Base-by-base conservation (phyloP, 2,329 filamentous ascomycete genomes). In the Trichoderma oligosporum region DNA sequence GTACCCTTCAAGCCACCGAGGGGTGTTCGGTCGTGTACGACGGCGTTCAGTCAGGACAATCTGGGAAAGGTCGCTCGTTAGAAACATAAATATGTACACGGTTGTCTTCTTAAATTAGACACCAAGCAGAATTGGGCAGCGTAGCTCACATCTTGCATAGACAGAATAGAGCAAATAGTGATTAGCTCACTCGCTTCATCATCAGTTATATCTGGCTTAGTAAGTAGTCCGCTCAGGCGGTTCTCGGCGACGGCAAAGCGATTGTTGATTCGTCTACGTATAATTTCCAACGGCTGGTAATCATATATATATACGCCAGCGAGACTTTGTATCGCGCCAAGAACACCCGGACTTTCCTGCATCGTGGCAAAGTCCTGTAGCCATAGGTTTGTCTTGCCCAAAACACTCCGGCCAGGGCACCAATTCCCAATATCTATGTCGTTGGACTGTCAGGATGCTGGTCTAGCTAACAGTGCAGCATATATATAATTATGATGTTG, bases 251-350 rank as follows among this genome's bases (percentile, higher is more conserved):
- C 52, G 9, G 44, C 38, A 56, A 73, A 74, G 18, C 66, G 65
- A 9, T 67, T 54, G 41, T 74, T 74, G 51, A 74, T 69, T 11
- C 68, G 65, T 8, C 61, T 61, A 14, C 67, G 65, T 11, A 75
- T 62, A 4, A 59, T 59, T 7, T 71, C 66, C 25, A 67, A 62
- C 1, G 72, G 72, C 14, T 69, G 56, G 31, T 75, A 76, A 56
- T 76, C 73, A 56, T 74, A 73, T 5, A 76, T 71, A 27, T 76
- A 76, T 1, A 74, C 69, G 1, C 72, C 73, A 2, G 73, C 71
- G 2, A 76, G 64, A 20, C 72, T 72, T 41, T 74, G 70, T n/a
- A 76, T 73, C 5, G 73, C 73, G 24, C 67, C 64, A 3, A 66
- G 62, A 7, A 76, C 70, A 18, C 71, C 71, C 12, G 63, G 58